Conservation (phyloP, 2,329 filamentous ascomycete species). For the Penicillium sp. region DNA sequence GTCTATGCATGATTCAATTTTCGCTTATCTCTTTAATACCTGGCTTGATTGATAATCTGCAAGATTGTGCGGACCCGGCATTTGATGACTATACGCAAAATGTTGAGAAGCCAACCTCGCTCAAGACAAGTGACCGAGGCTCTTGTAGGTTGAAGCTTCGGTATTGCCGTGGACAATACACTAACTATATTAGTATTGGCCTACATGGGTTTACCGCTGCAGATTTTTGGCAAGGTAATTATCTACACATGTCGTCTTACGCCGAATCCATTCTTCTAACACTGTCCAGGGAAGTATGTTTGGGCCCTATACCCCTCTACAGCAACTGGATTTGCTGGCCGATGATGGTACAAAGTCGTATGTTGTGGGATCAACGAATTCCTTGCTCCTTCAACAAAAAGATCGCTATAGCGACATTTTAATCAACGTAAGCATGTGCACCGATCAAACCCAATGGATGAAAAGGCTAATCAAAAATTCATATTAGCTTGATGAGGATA, state of each 20-base stretch:
- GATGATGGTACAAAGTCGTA: slow-evolving; percentile 96
- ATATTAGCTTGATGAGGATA: slow-evolving; percentile 75
- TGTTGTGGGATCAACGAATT: slow-evolving; percentile 95
- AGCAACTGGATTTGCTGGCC: slow-evolving; percentile 90
- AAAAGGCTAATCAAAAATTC: neutral
- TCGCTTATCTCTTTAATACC: slow-evolving; percentile 94
- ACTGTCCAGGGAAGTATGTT: slow-evolving; percentile 80
- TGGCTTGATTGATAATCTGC: slow-evolving; percentile 83
- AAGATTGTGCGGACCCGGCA: slow-evolving; percentile 93
- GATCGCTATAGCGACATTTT: slow-evolving; percentile 95
- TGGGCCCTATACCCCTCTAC: slow-evolving; percentile 92
- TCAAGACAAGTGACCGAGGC: slow-evolving; percentile 86
- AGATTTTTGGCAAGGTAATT: slow-evolving; percentile 84
- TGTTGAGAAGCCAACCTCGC: slow-evolving; percentile 73
- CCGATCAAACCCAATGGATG: neutral
- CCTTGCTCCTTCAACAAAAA: slow-evolving; percentile 85
- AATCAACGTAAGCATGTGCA: slow-evolving; percentile 63
- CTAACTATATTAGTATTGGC: slow-evolving; percentile 62
- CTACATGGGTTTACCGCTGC: slow-evolving; percentile 92
- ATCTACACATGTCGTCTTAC: slow-evolving; percentile 33
- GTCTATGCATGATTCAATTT: slow-evolving; percentile 97
- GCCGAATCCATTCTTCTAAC: slow-evolving; percentile 19
- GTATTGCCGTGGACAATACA: neutral
- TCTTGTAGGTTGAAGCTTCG: slow-evolving; percentile 56
- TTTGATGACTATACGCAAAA: slow-evolving; percentile 79